Evolutionary conservation across 768 basidiomycete species (phyloP).

Genomic region (Psilocybe tampanensis): DNA sequence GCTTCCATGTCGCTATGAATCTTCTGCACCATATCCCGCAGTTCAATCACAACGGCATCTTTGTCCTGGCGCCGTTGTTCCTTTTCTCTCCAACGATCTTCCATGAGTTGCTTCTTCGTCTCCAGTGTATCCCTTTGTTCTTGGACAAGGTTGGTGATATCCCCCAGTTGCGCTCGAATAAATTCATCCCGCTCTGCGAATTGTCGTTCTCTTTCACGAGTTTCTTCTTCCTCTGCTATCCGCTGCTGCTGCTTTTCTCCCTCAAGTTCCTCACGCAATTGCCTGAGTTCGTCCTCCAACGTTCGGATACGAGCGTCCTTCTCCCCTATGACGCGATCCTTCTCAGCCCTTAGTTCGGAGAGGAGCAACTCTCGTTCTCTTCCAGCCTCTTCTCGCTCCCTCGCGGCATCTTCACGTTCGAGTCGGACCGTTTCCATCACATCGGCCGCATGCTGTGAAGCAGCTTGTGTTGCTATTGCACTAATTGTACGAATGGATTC

Average conservation of each 20-base stretch:
- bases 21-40: constrained; percentile 63
- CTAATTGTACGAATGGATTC: constrained; percentile 40
- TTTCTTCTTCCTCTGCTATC: constrained; percentile 60
- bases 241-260: constrained; percentile 61
- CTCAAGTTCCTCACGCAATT: constrained; percentile 60
- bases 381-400: constrained; percentile 54
- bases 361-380: constrained; percentile 57
- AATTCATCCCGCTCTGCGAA: constrained; percentile 61
- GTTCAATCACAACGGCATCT: constrained; percentile 54
- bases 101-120: constrained; percentile 59
- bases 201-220: constrained; percentile 58
- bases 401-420: constrained; percentile 61
- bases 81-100: constrained; percentile 68
- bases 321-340: constrained; percentile 52
- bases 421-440: constrained; percentile 58
- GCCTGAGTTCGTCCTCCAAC: constrained; percentile 65
- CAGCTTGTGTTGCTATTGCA: constrained; percentile 52
- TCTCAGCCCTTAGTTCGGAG: constrained; percentile 44
- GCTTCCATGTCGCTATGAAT: constrained; percentile 58
- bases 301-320: constrained; percentile 56
- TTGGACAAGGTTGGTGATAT: constrained; percentile 74
- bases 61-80: constrained; percentile 57
- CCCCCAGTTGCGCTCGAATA: constrained; percentile 60
- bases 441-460: constrained; percentile 56
- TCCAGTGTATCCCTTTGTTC: constrained; percentile 63